These are phyloP conservation scores for Komagataella pastoris DNA, from an alignment of 805 yeast species.

Conservation along the genomic window DNA sequence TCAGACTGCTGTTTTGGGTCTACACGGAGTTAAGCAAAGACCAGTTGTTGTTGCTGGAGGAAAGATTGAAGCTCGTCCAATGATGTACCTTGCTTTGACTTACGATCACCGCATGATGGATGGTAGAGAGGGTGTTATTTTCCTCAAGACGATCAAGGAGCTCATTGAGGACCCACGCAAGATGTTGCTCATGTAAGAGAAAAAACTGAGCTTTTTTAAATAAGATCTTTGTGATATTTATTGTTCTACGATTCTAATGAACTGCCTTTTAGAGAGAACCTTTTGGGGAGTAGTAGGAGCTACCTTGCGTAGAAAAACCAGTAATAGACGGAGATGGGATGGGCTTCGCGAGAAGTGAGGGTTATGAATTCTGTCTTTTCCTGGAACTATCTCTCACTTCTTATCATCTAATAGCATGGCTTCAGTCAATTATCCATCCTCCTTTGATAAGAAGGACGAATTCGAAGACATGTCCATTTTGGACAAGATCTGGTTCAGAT, in stretches of 20 bases:
- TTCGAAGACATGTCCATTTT: conserved; percentile 30
- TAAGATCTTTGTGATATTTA: background rate
- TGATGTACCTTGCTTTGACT: conserved; percentile 98
- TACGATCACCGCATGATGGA: conserved; percentile 97
- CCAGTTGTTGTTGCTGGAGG: conserved; percentile 87
- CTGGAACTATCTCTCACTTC: background rate
- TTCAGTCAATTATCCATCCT: conserved; percentile 31
- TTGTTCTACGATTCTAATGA: background rate
- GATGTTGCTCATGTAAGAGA: conserved; percentile 51
- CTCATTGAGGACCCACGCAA: conserved; percentile 97
- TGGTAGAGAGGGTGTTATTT: conserved; percentile 97
- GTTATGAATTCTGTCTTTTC: background rate
- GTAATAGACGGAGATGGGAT: background rate
- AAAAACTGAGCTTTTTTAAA: background rate
- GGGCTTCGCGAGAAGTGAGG: background rate
- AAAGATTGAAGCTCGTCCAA: conserved; percentile 92
- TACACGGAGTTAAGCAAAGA: conserved; percentile 96
- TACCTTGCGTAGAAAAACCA: background rate
- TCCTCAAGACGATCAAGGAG: conserved; percentile 91
- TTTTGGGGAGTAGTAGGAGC: background rate
- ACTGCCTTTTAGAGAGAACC: background rate
- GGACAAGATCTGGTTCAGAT: conserved; percentile 44
- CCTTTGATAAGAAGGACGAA: conserved; percentile 25
- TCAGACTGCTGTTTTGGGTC: conserved; percentile 94
- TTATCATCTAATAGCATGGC: conserved; percentile 13